Base-by-base conservation (phyloP, 2,329 filamentous ascomycete species). In the Epichloe sylvatica region DNA sequence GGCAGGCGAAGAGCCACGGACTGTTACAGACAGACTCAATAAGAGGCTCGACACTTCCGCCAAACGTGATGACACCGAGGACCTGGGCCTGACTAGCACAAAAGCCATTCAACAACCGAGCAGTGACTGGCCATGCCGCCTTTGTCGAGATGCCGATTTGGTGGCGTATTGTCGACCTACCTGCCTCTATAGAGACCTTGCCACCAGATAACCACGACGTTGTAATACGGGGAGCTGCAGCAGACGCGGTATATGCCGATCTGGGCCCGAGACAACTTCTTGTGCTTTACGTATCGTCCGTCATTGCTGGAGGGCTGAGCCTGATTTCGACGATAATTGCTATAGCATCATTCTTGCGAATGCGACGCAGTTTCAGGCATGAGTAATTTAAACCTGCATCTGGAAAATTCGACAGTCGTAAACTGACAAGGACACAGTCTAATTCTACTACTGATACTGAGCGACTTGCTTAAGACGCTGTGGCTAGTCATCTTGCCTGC, bases 321-420 rank as follows among this genome's bases (percentile, higher is more conserved):
- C 67, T 86, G 34, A 48, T 73, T 3, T 70, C 77, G 11, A 75
- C 75, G 0, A 57, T 79, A 6, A 60, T 77, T 33, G 73, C 80
- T 2, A 74, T 83, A 39, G 84, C 83, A 65, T 88, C 82, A 80
- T 88, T 90, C 60, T 69, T 78, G 51, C 74, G 78, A 53, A 89
- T 89, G 82, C 75, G 78, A 55, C 76, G 83, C 59, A 80, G 75
- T 54, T 90, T 89, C 62, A 77, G 85, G 43, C 83, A 89, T 52
- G 57, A 61, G 62, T 59, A 49, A 67, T 77, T 67, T 15, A 39
- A 4, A 8, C 8, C 39, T 42, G 11, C 3, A 17, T 9, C 21
- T 4, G 15, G 35, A 19, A 40, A 19, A 46, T n/a, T 39, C 30
- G 23, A 17, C 17, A n/a, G 34, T 17, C 38, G 33, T 1, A 4